Evolutionary conservation across 148 eudicot genomes (phyloP).

Genomic region (Camellia lanceoleosa): DNA sequence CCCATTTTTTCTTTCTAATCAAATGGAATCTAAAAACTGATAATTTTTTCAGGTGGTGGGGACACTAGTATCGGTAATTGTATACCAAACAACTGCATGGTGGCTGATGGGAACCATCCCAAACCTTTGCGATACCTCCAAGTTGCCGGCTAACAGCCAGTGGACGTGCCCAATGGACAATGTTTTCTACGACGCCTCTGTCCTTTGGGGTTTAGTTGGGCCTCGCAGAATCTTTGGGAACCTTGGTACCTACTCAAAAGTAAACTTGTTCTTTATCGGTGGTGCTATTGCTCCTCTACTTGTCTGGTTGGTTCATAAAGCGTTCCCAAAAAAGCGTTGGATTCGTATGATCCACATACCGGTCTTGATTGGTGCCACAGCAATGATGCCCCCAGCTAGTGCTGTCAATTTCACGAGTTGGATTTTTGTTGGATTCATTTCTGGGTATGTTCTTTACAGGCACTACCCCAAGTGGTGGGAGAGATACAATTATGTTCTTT

Average conservation of each 20-base stretch:
- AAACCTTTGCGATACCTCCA: conserved; percentile 47
- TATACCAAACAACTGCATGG: conserved; percentile 72
- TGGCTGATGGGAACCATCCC: conserved; percentile 69
- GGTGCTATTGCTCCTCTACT: conserved; percentile 52
- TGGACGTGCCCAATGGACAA: conserved; percentile 67
- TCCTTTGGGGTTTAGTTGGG: conserved; percentile 75
- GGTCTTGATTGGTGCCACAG: conserved; percentile 50
- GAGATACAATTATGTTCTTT: conserved; percentile 55
- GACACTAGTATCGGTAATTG: conserved; percentile 48
- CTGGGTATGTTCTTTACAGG: conserved; percentile 56
- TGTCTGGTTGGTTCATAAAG: conserved; percentile 45
- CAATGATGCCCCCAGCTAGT: conserved; percentile 78
- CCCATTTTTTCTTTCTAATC: too few species aligned
- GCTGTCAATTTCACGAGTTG: conserved; percentile 79
- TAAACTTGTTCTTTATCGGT: conserved; percentile 51
- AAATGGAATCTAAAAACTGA: neutral
- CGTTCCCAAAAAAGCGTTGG: conserved; percentile 52
- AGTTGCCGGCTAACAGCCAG: conserved; percentile 53
- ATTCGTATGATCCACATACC: conserved; percentile 55
- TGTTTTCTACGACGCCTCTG: conserved; percentile 66
- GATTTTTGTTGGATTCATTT: conserved; percentile 57
- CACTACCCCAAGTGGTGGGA: conserved; percentile 36
- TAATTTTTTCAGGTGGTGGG: conserved; percentile 44
- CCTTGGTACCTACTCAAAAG: conserved; percentile 50
- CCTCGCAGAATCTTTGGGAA: conserved; percentile 70